phyloP scores from a whole-genome alignment of 1,139 yeast genomes.

The Taphrina populina region DNA sequence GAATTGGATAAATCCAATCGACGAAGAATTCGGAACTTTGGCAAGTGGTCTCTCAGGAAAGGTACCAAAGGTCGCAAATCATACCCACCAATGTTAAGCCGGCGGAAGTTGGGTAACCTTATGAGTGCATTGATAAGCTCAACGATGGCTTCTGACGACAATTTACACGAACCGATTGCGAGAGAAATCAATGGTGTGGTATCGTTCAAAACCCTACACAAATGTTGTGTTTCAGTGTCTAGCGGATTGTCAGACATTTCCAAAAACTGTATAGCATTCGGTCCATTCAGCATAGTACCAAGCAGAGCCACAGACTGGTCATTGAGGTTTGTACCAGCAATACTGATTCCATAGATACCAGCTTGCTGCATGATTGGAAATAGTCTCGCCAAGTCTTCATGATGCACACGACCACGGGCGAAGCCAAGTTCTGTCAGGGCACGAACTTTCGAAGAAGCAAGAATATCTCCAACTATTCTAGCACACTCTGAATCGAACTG shows the following conservation, averaged over 20 bases:
- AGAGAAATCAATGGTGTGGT: slow-evolving; percentile 14
- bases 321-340: not conserved
- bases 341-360: slow-evolving; percentile 7
- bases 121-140: not conserved
- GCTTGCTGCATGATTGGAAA: slow-evolving; percentile 10
- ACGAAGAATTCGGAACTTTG: slow-evolving; percentile 3
- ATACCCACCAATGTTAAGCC: slow-evolving; percentile 12
- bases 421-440: slow-evolving; percentile 13
- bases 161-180: slow-evolving; percentile 6
- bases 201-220: not conserved
- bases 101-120: slow-evolving; percentile 19
- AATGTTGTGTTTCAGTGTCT: not conserved
- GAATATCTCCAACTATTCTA: not conserved
- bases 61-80: slow-evolving; percentile 3
- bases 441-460: slow-evolving; percentile 6
- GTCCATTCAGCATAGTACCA: slow-evolving; percentile 2
- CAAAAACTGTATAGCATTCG: slow-evolving; percentile 1
- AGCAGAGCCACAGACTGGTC: not conserved
- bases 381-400: slow-evolving; percentile 4
- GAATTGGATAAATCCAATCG: slow-evolving; percentile 12
- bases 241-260: slow-evolving; percentile 12
- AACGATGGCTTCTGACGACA: not conserved
- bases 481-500: slow-evolving; percentile 9
- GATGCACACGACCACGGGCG: not conserved
- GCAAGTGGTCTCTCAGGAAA: slow-evolving; percentile 1